Conservation (phyloP, 164 flowering plant species). For the Euptelea pleiosperma region DNA sequence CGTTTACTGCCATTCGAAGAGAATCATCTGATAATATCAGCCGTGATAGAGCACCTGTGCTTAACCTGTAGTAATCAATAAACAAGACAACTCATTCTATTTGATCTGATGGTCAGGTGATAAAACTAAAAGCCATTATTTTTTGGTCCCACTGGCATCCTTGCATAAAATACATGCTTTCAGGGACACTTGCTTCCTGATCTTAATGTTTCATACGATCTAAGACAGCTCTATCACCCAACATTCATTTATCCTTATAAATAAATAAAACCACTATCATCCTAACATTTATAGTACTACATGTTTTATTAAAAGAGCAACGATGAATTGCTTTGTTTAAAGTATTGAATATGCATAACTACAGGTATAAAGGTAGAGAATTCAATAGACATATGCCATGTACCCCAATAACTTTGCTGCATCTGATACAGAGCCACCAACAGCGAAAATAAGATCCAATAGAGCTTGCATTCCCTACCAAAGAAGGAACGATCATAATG, state of each 20-base stretch:
- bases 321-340: neutral
- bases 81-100: neutral
- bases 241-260: neutral
- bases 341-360: neutral
- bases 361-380: neutral
- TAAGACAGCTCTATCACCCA: neutral
- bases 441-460: slow-evolving; percentile 71
- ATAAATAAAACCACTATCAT: too few species aligned
- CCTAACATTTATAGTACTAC: too few species aligned
- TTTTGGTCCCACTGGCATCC: neutral
- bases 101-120: neutral
- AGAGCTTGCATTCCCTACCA: slow-evolving; percentile 88
- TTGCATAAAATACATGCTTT: neutral
- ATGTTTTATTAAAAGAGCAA: too few species aligned
- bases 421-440: slow-evolving; percentile 73
- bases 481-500: slow-evolving; percentile 3
- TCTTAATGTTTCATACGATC: neutral
- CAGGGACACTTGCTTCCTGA: neutral
- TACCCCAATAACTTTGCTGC: slow-evolving; percentile 85
- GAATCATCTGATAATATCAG: slow-evolving; percentile 83
- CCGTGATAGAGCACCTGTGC: slow-evolving; percentile 88
- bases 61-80: slow-evolving; percentile 47
- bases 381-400: neutral
- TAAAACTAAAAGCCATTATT: neutral
- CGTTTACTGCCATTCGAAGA: slow-evolving; percentile 81